Conservation (phyloP, 331 rosid species). For the Saraca asoca region DNA sequence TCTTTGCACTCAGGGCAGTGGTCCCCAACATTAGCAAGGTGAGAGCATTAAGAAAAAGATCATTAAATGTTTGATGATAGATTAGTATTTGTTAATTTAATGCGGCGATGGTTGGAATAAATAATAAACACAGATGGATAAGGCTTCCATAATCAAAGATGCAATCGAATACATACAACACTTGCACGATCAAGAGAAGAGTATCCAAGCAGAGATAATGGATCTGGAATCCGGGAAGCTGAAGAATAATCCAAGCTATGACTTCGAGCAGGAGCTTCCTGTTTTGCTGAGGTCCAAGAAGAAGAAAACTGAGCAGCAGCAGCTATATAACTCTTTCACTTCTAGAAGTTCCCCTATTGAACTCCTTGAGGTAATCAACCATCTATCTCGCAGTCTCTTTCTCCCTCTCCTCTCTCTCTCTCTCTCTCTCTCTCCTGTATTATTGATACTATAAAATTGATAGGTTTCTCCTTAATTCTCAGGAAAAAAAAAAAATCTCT, state of each 20-base stretch:
- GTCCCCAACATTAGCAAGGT: conserved; percentile 98
- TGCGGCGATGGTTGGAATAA: background rate
- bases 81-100: background rate
- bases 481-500: no score
- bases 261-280: conserved; percentile 60
- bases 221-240: conserved; percentile 72
- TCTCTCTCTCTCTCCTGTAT: conserved; percentile 30
- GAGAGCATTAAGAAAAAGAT: background rate
- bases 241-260: conserved; percentile 40
- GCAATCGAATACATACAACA: conserved; percentile 80
- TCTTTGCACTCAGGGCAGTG: conserved; percentile 89
- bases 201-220: conserved; percentile 65
- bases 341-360: conserved; percentile 69
- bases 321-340: conserved; percentile 40
- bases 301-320: conserved; percentile 55
- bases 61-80: conserved; percentile 9
- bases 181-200: conserved; percentile 75
- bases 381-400: background rate
- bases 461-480: background rate
- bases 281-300: conserved; percentile 70
- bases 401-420: conserved; percentile 17
- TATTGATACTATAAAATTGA: conserved; percentile 29
- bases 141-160: conserved; percentile 91
- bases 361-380: conserved; percentile 57
- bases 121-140: conserved; percentile 69